Conservation (phyloP, 192 early-diverging fungal genomes). For the Geranomyces michiganensis region DNA sequence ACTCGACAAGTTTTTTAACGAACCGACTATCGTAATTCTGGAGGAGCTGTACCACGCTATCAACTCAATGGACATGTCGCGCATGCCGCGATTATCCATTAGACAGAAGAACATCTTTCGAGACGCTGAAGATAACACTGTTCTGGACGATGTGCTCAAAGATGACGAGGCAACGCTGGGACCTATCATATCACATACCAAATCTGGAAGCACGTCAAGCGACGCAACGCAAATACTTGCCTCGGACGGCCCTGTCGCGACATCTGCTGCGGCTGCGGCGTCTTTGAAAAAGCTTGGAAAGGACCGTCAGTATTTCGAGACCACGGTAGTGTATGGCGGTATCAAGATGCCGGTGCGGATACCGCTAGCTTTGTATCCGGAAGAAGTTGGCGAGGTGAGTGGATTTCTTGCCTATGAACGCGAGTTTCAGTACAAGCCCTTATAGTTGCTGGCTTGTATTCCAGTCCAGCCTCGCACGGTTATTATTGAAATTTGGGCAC, state of each 20-base stretch:
- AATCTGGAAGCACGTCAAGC: too few relatives aligned
- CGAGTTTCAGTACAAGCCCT: constrained; percentile 11
- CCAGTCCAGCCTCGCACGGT: constrained; percentile 36
- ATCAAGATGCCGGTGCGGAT: constrained; percentile 81
- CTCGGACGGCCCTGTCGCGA: background rate
- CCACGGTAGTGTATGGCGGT: constrained; percentile 79
- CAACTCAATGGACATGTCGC: constrained; percentile 80
- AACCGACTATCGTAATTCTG: constrained; percentile 72
- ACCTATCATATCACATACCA: background rate
- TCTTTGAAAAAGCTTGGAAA: constrained; percentile 39
- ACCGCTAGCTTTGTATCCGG: constrained; percentile 81
- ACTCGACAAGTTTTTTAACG: constrained; percentile 87
- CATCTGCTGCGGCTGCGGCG: background rate
- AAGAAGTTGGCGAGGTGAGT: constrained; percentile 90
- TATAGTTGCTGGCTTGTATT: background rate
- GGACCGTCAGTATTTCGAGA: constrained; percentile 87
- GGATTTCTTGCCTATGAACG: background rate
- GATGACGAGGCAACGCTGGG: constrained; percentile 34
- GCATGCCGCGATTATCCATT: constrained; percentile 76
- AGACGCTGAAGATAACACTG: constrained; percentile 78
- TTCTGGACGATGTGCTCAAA: constrained; percentile 83
- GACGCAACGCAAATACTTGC: too few relatives aligned
- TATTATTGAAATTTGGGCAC: constrained; percentile 19
- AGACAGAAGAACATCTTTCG: constrained; percentile 84
- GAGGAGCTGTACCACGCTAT: constrained; percentile 79